Evolutionary conservation across 257 asterid genomes (phyloP).

Genomic region (Linderniella brevidens): DNA sequence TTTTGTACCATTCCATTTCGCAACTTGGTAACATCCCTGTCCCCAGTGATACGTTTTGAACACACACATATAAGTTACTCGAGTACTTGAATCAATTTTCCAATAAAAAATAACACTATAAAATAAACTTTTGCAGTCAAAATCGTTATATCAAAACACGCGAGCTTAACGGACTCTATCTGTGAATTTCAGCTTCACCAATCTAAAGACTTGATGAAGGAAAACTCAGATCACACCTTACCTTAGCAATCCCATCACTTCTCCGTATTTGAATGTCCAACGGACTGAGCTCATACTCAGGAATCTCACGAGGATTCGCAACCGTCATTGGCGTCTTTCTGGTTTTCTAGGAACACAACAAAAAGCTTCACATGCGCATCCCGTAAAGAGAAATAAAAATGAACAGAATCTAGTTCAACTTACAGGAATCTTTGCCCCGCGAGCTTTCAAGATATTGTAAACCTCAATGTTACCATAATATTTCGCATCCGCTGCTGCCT

Average conservation of each 20-base stretch:
- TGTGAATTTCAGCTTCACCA: too few relatives aligned
- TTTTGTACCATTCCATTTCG: conserved; percentile 95
- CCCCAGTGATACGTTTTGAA: conserved; percentile 7
- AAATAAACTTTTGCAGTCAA: too few relatives aligned
- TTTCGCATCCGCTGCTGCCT: conserved; percentile 99
- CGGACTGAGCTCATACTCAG: conserved; percentile 96
- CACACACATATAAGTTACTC: too few relatives aligned
- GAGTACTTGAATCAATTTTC: too few relatives aligned
- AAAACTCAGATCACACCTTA: conserved; percentile 10
- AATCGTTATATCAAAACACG: too few relatives aligned
- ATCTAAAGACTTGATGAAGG: not conserved
- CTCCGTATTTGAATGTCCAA: conserved; percentile 77
- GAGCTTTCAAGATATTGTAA: conserved; percentile 74
- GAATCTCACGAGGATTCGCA: conserved; percentile 91
- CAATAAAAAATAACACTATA: too few relatives aligned
- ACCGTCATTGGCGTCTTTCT: conserved; percentile 95
- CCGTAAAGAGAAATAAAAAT: conserved; percentile 11
- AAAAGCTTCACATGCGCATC: conserved; percentile 13
- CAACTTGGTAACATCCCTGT: conserved; percentile 97
- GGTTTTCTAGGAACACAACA: conserved; percentile 53
- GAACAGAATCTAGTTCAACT: conserved; percentile 13
- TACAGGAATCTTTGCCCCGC: conserved; percentile 88
- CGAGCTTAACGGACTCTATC: too few relatives aligned
- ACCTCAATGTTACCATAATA: conserved; percentile 75
- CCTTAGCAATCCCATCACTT: conserved; percentile 91